Percentiles rank a stretch among this genome's conserved stretches.
phyloP scores from a whole-genome alignment of 495 filamentous ascomycete genomes.

The Podospora australis region DNA sequence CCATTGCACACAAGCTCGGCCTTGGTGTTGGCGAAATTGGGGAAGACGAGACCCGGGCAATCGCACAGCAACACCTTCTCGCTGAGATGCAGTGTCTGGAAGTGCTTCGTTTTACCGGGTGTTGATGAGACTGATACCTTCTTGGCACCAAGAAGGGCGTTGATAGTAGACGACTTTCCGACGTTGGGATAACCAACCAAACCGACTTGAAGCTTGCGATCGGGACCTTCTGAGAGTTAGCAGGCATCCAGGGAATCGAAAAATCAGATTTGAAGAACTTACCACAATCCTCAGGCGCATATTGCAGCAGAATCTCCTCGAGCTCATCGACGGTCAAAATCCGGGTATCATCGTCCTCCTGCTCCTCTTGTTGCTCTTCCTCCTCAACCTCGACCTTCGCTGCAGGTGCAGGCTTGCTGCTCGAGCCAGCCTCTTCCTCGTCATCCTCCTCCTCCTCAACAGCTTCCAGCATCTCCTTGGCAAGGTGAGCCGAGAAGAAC shows the following conservation, averaged over 20 bases:
- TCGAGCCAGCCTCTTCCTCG: conserved; percentile 27
- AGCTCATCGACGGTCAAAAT: conserved; percentile 91
- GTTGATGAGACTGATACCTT: conserved; percentile 98
- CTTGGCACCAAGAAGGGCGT: conserved; percentile 93
- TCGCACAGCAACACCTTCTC: conserved; percentile 89
- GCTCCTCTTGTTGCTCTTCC: conserved; percentile 24
- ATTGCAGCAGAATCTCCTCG: conserved; percentile 77
- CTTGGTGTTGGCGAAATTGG: conserved; percentile 95
- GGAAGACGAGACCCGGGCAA: conserved; percentile 97
- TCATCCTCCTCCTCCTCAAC: conserved; percentile 43
- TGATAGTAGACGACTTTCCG: conserved; percentile 98
- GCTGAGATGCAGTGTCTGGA: conserved; percentile 94
- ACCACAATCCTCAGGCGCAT: conserved; percentile 56
- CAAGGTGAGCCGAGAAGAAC: conserved; percentile 92
- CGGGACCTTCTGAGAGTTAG: conserved; percentile 18
- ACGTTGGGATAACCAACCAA: conserved; percentile 98
- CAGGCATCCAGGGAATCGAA: conserved; percentile 14
- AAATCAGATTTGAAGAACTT: conserved; percentile 6
- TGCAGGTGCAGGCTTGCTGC: conserved; percentile 18
- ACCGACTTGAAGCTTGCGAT: conserved; percentile 78
- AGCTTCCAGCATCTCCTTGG: conserved; percentile 80
- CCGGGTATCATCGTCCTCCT: conserved; percentile 56
- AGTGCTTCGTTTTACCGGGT: conserved; percentile 98
- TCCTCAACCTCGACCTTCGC: conserved; percentile 26
- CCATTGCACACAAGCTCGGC: conserved; percentile 95